Evolutionary conservation across 2,329 filamentous ascomycete species (phyloP).

Genomic region (Lasiodiplodia sp.): DNA sequence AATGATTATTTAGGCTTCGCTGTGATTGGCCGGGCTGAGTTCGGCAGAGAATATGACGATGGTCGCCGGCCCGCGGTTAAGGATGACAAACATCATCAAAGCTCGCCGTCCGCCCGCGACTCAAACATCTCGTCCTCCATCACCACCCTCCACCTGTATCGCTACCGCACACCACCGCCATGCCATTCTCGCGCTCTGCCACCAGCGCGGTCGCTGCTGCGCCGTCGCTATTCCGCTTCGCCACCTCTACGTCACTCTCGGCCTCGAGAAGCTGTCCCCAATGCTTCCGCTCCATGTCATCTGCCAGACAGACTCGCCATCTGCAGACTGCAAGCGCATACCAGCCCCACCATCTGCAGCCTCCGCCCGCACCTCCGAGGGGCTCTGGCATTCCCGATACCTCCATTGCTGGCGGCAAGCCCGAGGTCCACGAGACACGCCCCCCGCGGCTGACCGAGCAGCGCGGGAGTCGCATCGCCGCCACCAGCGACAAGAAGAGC

Average conservation of each 20-base stretch:
- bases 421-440: constrained; percentile 56
- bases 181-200: constrained; percentile 22
- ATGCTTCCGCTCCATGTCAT: constrained; percentile 56
- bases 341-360: constrained; percentile 65
- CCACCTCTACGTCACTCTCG: constrained; percentile 36
- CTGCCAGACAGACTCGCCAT: constrained; percentile 46
- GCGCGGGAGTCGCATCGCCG: constrained; percentile 32
- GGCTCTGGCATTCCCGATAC: constrained; percentile 66
- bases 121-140: constrained; percentile 17
- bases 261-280: constrained; percentile 48
- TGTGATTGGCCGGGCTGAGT: constrained; percentile 12
- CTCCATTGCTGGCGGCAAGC: constrained; percentile 63
- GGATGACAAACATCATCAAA: constrained; percentile 25
- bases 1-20: neutral
- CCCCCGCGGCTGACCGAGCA: constrained; percentile 51
- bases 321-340: constrained; percentile 72
- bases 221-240: constrained; percentile 30
- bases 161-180: neutral
- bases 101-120: constrained; percentile 15
- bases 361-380: constrained; percentile 63
- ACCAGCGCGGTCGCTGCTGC: constrained; percentile 17
- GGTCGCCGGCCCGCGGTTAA: constrained; percentile 22
- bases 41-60: constrained; percentile 23
- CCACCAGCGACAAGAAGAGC: constrained; percentile 8
- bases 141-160: constrained; percentile 3